Evolutionary conservation across 2,329 filamentous ascomycete species (phyloP).

Genomic region (Aspergillus sp.): DNA sequence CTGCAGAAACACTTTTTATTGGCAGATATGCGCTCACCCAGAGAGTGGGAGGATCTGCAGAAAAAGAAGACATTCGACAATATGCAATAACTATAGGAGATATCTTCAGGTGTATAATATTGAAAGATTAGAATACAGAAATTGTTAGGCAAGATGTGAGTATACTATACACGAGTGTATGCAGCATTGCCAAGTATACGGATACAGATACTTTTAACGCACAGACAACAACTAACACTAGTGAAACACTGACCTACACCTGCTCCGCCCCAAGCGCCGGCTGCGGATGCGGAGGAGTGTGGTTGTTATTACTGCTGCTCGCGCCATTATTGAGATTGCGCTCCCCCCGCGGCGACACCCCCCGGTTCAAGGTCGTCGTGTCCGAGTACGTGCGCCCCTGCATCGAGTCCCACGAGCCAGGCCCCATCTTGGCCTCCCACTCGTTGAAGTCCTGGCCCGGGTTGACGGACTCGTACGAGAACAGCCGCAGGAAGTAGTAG

Average conservation of each 20-base stretch:
- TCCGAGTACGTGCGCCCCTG: constrained; percentile 19
- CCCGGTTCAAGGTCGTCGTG: constrained; percentile 11
- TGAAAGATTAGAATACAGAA: too few relatives aligned
- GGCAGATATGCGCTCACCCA: too few relatives aligned
- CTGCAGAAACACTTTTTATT: too few relatives aligned
- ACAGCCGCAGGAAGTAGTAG: constrained; percentile 48
- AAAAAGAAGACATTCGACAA: too few relatives aligned
- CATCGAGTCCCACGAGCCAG: constrained; percentile 23
- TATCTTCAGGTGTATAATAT: too few relatives aligned
- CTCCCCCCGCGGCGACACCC: constrained; percentile 9
- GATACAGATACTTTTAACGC: too few relatives aligned
- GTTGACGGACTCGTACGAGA: constrained; percentile 46
- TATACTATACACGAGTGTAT: too few relatives aligned
- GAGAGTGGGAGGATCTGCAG: too few relatives aligned
- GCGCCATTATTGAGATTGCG: background rate
- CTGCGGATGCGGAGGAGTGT: background rate
- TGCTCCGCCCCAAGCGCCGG: background rate
- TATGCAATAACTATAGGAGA: too few relatives aligned
- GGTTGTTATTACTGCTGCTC: background rate
- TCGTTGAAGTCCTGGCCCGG: constrained; percentile 57
- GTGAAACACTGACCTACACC: background rate
- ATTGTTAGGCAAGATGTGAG: too few relatives aligned
- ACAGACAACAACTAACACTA: too few relatives aligned
- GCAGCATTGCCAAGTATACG: too few relatives aligned
- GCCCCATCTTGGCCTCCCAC: constrained; percentile 27